Evolutionary conservation across 129 eudicot species (phyloP), one percentile per base, ranked within the genome.

Genomic region (Arctium minus): DNA sequence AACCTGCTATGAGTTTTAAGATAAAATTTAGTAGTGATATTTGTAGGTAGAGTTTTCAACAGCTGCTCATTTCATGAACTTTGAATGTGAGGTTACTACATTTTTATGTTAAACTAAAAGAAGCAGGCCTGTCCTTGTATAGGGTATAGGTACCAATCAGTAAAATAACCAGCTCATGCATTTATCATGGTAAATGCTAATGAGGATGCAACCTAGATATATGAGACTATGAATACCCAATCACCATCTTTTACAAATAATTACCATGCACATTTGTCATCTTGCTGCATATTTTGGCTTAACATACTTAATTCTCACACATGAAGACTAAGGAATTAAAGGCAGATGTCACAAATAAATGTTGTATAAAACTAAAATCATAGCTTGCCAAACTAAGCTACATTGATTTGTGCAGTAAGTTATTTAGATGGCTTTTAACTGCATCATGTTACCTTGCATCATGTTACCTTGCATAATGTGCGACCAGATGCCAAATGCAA

Each of bases 401-500:
- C 18, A 67, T 44, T 12, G 30, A 46, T 70, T 50, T 70, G 72
- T 70, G 36, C 3, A 30, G 48, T n/a, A 67, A 70, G 38, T 65
- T 72, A n/a, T 37, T 32, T 22, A 73, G 40, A 29, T 13, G 27
- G 18, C 12, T 12, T 72, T 37, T 18, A 72, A 8, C 33, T 27
- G 50, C 15, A 13, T 33, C 77, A 15, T 81, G 72, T 86, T 83
- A 96, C 98, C n/a, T n/a, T n/a, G n/a, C n/a, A n/a, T n/a, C n/a
- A n/a, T n/a, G n/a, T n/a, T n/a, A n/a, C n/a, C 98, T 92, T 93
- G 85, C 99, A 96, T 72, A 96, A n/a, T 17, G 98, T 96, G 81
- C 98, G 99, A 29, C 99, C 98, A 70, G 99, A 70, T 82, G 97
- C 99, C 86, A 96, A 81, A 92, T 96, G 99, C 75, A 96, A 82